These are phyloP conservation scores for Verruconis gallopava DNA, from an alignment of 2,329 filamentous ascomycete species.

Conservation along the genomic window DNA sequence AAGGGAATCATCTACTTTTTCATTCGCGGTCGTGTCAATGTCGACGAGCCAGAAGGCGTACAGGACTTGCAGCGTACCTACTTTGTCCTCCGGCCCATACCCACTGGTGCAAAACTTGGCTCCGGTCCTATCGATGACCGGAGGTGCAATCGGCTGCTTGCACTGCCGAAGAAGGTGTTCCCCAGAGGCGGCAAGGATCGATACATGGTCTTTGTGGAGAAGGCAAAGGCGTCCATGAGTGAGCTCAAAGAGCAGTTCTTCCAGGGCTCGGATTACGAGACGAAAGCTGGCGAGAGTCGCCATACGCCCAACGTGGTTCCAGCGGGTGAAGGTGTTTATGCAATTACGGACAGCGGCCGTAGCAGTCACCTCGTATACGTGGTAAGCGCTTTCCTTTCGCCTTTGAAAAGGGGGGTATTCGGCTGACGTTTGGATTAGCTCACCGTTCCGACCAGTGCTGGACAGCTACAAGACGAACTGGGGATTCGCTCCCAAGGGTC, in stretches of 20 bases:
- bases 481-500: conserved; percentile 59
- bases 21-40: conserved; percentile 61
- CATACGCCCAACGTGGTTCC: conserved; percentile 57
- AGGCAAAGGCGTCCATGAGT: conserved; percentile 50
- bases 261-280: conserved; percentile 53
- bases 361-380: conserved; percentile 71
- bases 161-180: conserved; percentile 71
- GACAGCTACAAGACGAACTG: conserved; percentile 61
- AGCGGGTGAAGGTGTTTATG: conserved; percentile 77
- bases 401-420: too few species aligned
- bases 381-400: too few species aligned
- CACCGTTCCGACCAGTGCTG: conserved; percentile 57
- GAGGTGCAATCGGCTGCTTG: conserved; percentile 56
- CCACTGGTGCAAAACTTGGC: conserved; percentile 53
- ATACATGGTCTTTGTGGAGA: conserved; percentile 77
- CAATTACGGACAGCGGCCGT: conserved; percentile 57
- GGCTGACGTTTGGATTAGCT: too few species aligned
- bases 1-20: conserved; percentile 91
- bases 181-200: conserved; percentile 55
- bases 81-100: conserved; percentile 65
- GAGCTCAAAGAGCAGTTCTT: conserved; percentile 64
- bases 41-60: conserved; percentile 55
- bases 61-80: conserved; percentile 65
- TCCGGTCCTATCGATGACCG: conserved; percentile 43
- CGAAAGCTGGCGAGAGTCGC: conserved; percentile 59